Evolutionary conservation across 768 basidiomycete species (phyloP).

Genomic region (Tulasnella sp.): DNA sequence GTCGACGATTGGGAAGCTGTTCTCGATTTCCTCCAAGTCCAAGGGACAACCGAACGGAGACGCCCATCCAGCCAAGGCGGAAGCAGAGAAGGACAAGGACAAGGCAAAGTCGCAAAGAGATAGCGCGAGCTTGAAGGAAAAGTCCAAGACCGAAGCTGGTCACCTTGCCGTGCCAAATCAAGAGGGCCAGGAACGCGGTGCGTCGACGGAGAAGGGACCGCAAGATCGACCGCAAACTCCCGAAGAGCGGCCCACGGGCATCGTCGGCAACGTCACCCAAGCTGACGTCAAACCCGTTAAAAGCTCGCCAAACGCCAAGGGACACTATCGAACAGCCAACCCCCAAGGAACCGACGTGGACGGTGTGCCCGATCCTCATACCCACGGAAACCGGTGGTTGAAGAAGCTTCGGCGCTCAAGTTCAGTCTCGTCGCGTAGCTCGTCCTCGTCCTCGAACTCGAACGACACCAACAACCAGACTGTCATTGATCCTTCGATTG

Average conservation of each 20-base stretch:
- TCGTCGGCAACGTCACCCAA: conserved; percentile 12
- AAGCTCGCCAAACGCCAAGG: not conserved
- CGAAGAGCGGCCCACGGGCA: not conserved
- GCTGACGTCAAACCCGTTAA: not conserved
- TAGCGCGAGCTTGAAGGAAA: not conserved
- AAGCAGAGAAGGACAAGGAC: not conserved
- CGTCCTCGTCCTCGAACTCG: not conserved
- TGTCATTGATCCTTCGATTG: conserved; percentile 9
- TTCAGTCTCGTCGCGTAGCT: not conserved
- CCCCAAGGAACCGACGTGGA: not conserved
- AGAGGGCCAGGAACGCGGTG: not conserved
- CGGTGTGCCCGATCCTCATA: conserved; percentile 8
- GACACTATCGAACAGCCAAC: not conserved
- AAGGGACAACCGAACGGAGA: not conserved
- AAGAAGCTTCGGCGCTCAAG: not conserved
- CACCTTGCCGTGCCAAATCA: not conserved
- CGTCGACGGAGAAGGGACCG: not conserved
- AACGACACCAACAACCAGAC: not conserved
- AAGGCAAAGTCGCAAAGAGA: not conserved
- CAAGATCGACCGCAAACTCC: not conserved
- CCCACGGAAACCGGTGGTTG: not conserved
- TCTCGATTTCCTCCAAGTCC: not conserved
- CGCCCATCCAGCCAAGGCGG: not conserved
- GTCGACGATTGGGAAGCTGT: conserved; percentile 9
- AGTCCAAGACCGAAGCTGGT: not conserved